phyloP scores from a whole-genome alignment of 495 filamentous ascomycete species.

The Articulospora tetracladia region DNA sequence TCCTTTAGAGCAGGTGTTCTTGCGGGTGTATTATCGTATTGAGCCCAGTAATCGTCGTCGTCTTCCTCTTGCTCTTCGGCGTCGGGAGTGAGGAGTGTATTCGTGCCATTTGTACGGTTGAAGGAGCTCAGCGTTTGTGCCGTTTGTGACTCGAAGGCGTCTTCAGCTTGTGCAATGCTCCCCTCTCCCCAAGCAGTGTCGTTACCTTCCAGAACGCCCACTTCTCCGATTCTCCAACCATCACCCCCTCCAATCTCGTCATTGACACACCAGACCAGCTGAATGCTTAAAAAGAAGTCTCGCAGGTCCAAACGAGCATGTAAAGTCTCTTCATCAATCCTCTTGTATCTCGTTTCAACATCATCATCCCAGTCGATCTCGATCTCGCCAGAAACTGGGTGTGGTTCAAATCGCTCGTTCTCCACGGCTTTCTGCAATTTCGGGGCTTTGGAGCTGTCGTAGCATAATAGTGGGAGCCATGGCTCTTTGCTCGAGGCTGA shows the following conservation, averaged over 20 bases:
- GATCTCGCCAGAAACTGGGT: constrained; percentile 89
- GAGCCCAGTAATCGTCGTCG: constrained; percentile 91
- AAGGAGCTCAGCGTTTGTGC: constrained; percentile 9
- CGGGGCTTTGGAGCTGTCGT: constrained; percentile 65
- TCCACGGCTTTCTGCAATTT: constrained; percentile 62
- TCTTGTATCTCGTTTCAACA: constrained; percentile 62
- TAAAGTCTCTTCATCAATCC: constrained; percentile 83
- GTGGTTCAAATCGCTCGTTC: constrained; percentile 71
- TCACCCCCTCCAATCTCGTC: constrained; percentile 65
- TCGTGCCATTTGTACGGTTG: constrained; percentile 11
- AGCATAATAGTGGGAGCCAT: constrained; percentile 90
- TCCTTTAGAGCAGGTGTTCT: constrained; percentile 66
- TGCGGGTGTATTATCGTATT: constrained; percentile 82
- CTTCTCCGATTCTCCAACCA: constrained; percentile 82
- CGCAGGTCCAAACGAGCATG: constrained; percentile 58
- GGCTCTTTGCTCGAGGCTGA: constrained; percentile 63
- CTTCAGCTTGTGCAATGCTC: constrained; percentile 40
- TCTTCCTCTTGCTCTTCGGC: constrained; percentile 59
- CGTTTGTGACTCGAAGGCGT: constrained; percentile 29
- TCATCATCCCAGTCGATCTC: constrained; percentile 63
- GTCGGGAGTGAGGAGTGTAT: constrained; percentile 21
- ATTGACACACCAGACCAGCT: constrained; percentile 45
- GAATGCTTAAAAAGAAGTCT: constrained; percentile 51
- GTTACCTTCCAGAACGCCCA: constrained; percentile 53
- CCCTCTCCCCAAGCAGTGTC: constrained; percentile 27